Evolutionary conservation across 73 alveolate genomes (phyloP).

Genomic region (Paramecium octaurelia): DNA sequence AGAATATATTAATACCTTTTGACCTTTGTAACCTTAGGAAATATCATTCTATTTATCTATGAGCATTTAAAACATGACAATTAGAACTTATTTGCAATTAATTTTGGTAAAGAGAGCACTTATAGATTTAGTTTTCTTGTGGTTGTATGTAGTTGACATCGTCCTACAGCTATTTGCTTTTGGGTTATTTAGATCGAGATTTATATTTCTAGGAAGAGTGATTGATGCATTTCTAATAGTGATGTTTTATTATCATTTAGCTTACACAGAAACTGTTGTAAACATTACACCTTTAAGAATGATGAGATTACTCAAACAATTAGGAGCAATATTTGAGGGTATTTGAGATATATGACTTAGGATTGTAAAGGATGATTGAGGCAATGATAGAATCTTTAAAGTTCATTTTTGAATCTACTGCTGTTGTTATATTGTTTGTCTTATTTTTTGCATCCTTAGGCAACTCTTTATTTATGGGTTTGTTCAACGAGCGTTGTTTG

Average conservation of each 20-base stretch:
- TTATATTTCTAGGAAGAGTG: not conserved
- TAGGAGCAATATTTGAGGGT: conserved; percentile 26
- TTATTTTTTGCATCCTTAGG: conserved; percentile 10
- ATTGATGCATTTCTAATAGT: not conserved
- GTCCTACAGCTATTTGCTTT: not conserved
- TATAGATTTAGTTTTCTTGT: not conserved
- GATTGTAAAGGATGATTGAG: not conserved
- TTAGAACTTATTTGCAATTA: not conserved
- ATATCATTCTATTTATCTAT: not conserved
- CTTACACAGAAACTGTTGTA: not conserved
- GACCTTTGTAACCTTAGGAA: not conserved
- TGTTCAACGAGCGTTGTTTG: not conserved
- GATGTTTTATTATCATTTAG: not conserved
- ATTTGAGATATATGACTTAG: not conserved
- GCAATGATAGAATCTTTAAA: not conserved
- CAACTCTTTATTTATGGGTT: not conserved
- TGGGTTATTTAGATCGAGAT: conserved; percentile 1
- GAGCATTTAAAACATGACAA: not conserved
- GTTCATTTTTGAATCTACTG: not conserved
- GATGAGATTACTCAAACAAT: not conserved
- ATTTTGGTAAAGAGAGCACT: not conserved
- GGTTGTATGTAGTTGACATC: not conserved
- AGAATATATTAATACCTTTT: not conserved
- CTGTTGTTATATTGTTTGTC: not conserved
- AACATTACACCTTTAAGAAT: conserved; percentile 12